Conservation (phyloP, 2,329 filamentous ascomycete species). For the Microdochium nivale region DNA sequence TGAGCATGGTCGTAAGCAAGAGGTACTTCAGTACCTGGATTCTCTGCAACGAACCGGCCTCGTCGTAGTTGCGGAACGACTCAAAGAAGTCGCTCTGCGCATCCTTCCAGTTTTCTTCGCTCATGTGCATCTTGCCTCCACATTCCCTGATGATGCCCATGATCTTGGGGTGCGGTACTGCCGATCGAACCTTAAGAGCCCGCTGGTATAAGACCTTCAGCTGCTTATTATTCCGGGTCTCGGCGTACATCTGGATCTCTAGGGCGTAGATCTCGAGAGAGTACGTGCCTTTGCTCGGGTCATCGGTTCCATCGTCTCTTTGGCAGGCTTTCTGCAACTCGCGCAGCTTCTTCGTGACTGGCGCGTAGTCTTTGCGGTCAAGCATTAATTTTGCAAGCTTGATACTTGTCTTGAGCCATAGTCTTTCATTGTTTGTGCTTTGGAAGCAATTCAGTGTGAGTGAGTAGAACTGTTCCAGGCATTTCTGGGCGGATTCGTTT, state of each 20-base stretch:
- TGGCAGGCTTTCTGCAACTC: conserved; percentile 89
- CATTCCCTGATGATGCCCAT: conserved; percentile 99
- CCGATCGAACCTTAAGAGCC: conserved; percentile 87
- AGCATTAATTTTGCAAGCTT: conserved; percentile 89
- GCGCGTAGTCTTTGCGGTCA: conserved; percentile 79
- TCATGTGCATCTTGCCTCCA: conserved; percentile 99
- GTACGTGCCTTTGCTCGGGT: conserved; percentile 94
- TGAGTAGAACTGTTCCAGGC: conserved; percentile 93
- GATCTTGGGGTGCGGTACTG: conserved; percentile 95
- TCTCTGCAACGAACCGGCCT: conserved; percentile 89
- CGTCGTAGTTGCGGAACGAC: conserved; percentile 97
- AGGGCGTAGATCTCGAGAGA: conserved; percentile 91
- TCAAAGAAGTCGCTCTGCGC: conserved; percentile 98
- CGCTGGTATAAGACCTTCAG: conserved; percentile 88
- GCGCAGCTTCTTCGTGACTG: conserved; percentile 72
- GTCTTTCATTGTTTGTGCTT: conserved; percentile 90
- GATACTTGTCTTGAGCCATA: conserved; percentile 98
- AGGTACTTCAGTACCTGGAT: conserved; percentile 98
- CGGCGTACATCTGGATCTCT: conserved; percentile 98
- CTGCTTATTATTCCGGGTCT: conserved; percentile 95
- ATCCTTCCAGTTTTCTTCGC: conserved; percentile 97
- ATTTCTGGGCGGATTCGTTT: conserved; percentile 59
- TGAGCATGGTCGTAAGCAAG: conserved; percentile 93
- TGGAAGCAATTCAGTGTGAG: conserved; percentile 91
- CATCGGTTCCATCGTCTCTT: conserved; percentile 75